phyloP scores from a whole-genome alignment of 1,139 yeast species.

The Sugiyamaella sp. region DNA sequence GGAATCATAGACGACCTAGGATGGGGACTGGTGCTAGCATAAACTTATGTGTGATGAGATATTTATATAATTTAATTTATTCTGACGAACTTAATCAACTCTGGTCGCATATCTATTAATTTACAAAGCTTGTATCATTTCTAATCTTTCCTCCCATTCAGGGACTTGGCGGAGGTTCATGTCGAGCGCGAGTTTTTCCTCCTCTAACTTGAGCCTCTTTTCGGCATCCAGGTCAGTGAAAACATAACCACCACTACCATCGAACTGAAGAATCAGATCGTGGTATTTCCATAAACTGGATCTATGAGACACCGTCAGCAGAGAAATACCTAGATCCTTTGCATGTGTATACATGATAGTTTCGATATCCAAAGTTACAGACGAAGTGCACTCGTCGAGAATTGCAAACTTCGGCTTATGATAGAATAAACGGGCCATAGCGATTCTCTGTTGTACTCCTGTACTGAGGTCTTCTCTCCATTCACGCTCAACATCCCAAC shows the following conservation, averaged over 20 bases:
- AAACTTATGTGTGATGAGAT: constrained; percentile 4
- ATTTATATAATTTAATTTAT: constrained; percentile 12
- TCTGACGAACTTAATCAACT: background rate
- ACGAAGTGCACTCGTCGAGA: constrained; percentile 93
- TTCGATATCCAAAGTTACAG: constrained; percentile 90
- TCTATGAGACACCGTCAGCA: constrained; percentile 89
- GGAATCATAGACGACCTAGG: constrained; percentile 38
- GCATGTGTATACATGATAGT: constrained; percentile 88
- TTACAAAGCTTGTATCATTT: constrained; percentile 34
- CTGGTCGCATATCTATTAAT: constrained; percentile 3
- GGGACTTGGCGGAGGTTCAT: constrained; percentile 69
- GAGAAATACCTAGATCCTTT: constrained; percentile 74
- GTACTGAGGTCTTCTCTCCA: constrained; percentile 90
- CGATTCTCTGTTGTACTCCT: constrained; percentile 92
- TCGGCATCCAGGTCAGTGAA: constrained; percentile 72
- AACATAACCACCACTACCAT: constrained; percentile 76
- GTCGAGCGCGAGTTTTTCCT: constrained; percentile 68
- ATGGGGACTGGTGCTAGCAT: constrained; percentile 38
- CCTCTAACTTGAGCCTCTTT: constrained; percentile 67
- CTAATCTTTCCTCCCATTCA: constrained; percentile 61
- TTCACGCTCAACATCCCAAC: constrained; percentile 70
- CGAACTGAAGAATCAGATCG: constrained; percentile 76
- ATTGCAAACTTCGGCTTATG: constrained; percentile 93
- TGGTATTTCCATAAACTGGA: constrained; percentile 95
- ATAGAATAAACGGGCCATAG: constrained; percentile 90